Conservation (phyloP, 2,329 filamentous ascomycete species). For the Trichoderma asperellum region DNA sequence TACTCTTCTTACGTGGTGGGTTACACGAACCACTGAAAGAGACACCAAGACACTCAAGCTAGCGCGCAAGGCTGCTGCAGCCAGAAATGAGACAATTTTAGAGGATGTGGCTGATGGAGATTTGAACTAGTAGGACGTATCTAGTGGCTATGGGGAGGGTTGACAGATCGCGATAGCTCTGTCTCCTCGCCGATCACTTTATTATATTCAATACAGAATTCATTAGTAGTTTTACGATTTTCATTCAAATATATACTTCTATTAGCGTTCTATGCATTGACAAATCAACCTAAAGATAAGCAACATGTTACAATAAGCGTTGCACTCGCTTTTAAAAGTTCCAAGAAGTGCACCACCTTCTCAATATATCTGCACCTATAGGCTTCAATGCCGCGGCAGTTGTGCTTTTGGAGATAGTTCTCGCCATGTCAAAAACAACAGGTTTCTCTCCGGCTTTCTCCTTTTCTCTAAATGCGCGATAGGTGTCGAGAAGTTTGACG, state of each 20-base stretch:
- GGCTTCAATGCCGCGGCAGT: neutral
- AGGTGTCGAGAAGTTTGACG: neutral
- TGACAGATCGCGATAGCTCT: neutral
- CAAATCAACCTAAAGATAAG: neutral
- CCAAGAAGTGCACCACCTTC: neutral
- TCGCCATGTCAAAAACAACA: neutral
- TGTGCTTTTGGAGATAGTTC: neutral
- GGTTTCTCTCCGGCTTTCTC: neutral
- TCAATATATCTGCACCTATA: neutral
- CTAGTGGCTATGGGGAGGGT: neutral
- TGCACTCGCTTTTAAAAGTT: neutral
- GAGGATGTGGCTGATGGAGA: conserved; percentile 46
- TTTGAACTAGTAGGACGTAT: conserved; percentile 9
- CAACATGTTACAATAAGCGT: neutral
- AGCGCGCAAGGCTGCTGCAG: conserved; percentile 46
- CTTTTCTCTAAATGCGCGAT: neutral
- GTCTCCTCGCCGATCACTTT: neutral
- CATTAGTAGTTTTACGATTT: neutral
- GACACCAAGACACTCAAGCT: conserved; percentile 51
- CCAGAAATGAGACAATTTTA: conserved; percentile 47
- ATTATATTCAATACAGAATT: neutral
- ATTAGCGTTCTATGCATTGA: neutral
- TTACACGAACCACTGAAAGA: conserved; percentile 48
- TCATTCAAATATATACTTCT: neutral
- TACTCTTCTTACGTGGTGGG: conserved; percentile 50